These are phyloP conservation scores for Cornus florida DNA, from an alignment of 148 eudicot species.

Conservation along the genomic window DNA sequence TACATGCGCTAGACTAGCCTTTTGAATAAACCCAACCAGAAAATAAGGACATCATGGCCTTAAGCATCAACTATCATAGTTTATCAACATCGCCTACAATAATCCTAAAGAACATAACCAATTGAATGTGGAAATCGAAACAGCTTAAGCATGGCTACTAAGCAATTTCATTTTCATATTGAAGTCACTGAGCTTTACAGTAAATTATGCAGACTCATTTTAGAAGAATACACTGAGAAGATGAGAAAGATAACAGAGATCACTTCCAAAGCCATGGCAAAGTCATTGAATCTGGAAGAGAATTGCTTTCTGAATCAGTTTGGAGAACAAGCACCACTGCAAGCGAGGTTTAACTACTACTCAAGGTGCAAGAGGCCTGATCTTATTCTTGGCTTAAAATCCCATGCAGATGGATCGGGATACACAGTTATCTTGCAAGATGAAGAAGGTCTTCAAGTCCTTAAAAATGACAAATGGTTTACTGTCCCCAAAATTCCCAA, in stretches of 20 bases:
- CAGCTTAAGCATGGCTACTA: too few relatives aligned
- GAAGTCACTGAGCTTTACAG: too few relatives aligned
- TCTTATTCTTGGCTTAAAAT: conserved; percentile 45
- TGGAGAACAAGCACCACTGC: conserved; percentile 29
- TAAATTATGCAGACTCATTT: conserved; percentile 20
- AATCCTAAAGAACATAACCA: too few relatives aligned
- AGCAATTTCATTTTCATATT: too few relatives aligned
- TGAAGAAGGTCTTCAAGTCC: conserved; percentile 39
- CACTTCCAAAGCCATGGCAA: conserved; percentile 41
- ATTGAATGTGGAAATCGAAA: too few relatives aligned
- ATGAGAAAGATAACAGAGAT: conserved; percentile 23
- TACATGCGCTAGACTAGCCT: too few relatives aligned
- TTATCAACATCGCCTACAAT: too few relatives aligned
- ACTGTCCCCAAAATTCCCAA: conserved; percentile 36
- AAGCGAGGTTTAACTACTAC: conserved; percentile 47
- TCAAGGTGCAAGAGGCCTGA: conserved; percentile 47
- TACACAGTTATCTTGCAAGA: conserved; percentile 43
- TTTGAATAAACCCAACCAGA: too few relatives aligned
- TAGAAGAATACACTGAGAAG: conserved; percentile 32
- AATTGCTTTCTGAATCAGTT: conserved; percentile 44
- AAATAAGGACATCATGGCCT: too few relatives aligned
- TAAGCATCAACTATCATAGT: too few relatives aligned
- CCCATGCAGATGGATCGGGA: conserved; percentile 51
- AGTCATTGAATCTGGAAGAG: conserved; percentile 38
- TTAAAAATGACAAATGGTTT: conserved; percentile 33